Conservation (phyloP, 345 rosid species). For the Eucalyptus tenuipes region DNA sequence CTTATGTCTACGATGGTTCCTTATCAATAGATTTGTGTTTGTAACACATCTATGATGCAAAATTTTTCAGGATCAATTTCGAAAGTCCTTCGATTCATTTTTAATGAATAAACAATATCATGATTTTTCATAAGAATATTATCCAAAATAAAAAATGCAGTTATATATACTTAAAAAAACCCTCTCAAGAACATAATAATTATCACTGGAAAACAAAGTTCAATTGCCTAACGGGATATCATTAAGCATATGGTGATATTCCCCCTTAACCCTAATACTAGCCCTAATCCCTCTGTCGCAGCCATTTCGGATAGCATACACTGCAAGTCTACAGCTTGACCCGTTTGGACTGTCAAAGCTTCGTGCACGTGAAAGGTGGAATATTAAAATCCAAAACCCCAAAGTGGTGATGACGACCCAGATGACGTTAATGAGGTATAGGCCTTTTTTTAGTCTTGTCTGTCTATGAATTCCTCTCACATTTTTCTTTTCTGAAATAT, state of each 20-base stretch:
- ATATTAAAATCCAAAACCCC: neutral
- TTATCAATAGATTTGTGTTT: neutral
- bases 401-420: neutral
- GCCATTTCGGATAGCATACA: neutral
- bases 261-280: neutral
- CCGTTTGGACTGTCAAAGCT: neutral
- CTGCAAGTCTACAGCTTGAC: neutral
- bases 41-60: neutral
- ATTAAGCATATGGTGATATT: neutral
- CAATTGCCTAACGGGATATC: neutral
- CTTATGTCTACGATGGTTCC: neutral
- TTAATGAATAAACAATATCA: accelerated
- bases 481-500: neutral
- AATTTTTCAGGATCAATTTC: neutral
- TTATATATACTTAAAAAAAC: accelerated
- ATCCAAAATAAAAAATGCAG: accelerated
- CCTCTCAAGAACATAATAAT: neutral
- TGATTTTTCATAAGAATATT: neutral
- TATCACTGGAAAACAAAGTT: neutral
- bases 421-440: neutral
- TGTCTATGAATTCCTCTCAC: neutral
- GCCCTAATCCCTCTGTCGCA: neutral
- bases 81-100: neutral
- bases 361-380: neutral
- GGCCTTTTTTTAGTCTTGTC: neutral